Base-by-base conservation (phyloP, 2,329 filamentous ascomycete species). In the Hypoxylon sp. region DNA sequence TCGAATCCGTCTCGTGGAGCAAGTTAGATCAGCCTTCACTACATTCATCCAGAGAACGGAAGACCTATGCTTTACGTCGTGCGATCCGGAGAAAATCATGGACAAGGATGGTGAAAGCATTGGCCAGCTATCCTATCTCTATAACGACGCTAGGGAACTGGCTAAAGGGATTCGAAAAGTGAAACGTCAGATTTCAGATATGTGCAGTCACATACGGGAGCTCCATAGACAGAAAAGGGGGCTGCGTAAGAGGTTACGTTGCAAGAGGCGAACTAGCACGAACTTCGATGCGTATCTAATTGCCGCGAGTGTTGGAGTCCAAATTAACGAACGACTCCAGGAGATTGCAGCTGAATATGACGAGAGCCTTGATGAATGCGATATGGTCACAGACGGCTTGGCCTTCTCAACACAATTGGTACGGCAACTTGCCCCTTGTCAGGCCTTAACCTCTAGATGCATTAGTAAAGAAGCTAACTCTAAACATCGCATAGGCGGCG, bases 321-420 rank as follows among this genome's bases (percentile, higher is more conserved):
- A 30, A 14, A 46, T 69, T n/a, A 46, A 40, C 11, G 58, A 66
- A 22, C 66, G 58, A 3, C 50, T 69, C 13, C 8, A 22, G 2
- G 66, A 69, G n/a, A 62, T 69, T 11, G 27, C 44, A 14, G 30
- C 25, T 8, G 62, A 69, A 25, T 69, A 69, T 17, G 42, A 66
- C 7, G 58, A 66, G 14, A 66, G 60, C 33, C 53, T 69, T 30
- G 62, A 69, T 6, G 35, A 66, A 8, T 69, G 66, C 22, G 31
- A 51, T 17, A 59, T 59, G 66, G 37, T 62, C 6, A 44, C 61
- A 2, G 20, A 60, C 14, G 30, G 48, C 3, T 48, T 69, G 11
- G 42, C 17, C 1, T 69, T 66, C 17, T 40, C 42, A 2, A 57
- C 62, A 2, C 54, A 63, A 40, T 56, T 50, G 58, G 66, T 69